Conservation (phyloP, 2,329 filamentous ascomycete genomes). For the Cladophialophora chaetospira region DNA sequence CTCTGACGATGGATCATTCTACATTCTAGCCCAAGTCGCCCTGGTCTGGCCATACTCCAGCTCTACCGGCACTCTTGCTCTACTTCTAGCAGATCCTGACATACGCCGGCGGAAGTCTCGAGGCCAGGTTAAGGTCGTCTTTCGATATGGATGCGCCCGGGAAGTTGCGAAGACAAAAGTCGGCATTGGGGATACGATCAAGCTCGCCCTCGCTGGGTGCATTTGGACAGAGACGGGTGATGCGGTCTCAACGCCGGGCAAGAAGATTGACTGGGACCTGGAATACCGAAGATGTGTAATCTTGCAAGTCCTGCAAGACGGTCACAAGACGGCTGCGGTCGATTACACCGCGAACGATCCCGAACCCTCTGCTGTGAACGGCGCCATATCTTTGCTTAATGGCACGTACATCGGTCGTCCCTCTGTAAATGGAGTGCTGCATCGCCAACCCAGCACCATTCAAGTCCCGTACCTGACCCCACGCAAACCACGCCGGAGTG, state of each 20-base stretch:
- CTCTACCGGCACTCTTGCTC: constrained; percentile 69
- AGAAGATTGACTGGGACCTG: constrained; percentile 60
- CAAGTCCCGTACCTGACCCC: constrained; percentile 23
- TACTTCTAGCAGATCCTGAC: constrained; percentile 82
- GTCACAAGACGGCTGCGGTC: neutral
- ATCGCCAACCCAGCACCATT: constrained; percentile 17
- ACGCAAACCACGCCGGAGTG: constrained; percentile 15
- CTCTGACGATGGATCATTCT: constrained; percentile 35
- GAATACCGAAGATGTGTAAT: constrained; percentile 40
- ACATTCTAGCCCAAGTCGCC: constrained; percentile 72
- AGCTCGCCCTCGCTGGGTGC: constrained; percentile 68
- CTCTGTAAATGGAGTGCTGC: constrained; percentile 1
- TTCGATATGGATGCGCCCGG: constrained; percentile 70
- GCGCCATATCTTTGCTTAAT: neutral
- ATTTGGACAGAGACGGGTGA: constrained; percentile 62
- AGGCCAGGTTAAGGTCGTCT: constrained; percentile 79
- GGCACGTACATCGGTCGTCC: neutral
- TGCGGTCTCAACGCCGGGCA: constrained; percentile 56
- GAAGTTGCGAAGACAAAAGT: constrained; percentile 67
- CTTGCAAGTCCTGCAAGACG: constrained; percentile 14
- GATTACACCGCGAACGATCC: constrained; percentile 17
- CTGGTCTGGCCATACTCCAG: constrained; percentile 91
- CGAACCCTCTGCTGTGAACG: neutral
- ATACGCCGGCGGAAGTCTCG: constrained; percentile 73
- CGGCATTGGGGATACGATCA: constrained; percentile 76